These are phyloP conservation scores for Colletotrichum acutatum DNA, from an alignment of 2,329 filamentous ascomycete species.

Conservation along the genomic window DNA sequence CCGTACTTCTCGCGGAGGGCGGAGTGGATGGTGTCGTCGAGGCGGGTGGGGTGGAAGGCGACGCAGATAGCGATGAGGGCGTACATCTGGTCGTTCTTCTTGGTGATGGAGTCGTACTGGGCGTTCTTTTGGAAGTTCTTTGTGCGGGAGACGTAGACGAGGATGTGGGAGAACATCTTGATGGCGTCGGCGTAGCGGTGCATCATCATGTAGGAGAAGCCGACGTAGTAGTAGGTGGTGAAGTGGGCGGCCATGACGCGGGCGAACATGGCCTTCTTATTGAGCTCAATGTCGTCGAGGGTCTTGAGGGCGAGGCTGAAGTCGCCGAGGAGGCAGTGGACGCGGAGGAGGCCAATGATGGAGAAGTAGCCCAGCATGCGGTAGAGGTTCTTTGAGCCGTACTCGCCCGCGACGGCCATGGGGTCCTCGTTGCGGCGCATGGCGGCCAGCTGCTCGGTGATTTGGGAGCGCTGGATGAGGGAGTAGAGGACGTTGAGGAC, in stretches of 20 bases:
- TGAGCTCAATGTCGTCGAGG: conserved; percentile 98
- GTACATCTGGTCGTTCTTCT: conserved; percentile 99
- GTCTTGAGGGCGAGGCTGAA: conserved; percentile 99
- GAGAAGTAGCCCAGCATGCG: conserved; percentile 99
- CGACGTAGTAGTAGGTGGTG: conserved; percentile 99
- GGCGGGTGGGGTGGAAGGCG: conserved; percentile 94
- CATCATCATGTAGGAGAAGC: conserved; percentile 99
- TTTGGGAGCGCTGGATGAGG: conserved; percentile 97
- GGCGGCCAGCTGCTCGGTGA: conserved; percentile 94
- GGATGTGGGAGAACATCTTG: conserved; percentile 99
- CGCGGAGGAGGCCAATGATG: conserved; percentile 95
- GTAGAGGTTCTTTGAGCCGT: conserved; percentile 93
- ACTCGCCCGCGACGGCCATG: conserved; percentile 89
- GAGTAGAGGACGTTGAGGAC: conserved; percentile 99
- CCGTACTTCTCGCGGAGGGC: conserved; percentile 99
- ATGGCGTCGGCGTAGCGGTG: conserved; percentile 99
- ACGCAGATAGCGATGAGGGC: conserved; percentile 98
- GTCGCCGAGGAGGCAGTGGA: conserved; percentile 96
- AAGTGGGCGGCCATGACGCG: conserved; percentile 99
- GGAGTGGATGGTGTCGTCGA: conserved; percentile 99
- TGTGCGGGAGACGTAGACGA: conserved; percentile 97
- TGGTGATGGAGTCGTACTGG: conserved; percentile 97
- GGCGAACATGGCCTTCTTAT: conserved; percentile 99
- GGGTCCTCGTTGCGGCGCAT: conserved; percentile 96
- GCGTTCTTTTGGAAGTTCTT: conserved; percentile 99